These are phyloP conservation scores for Smallanthus sonchifolius DNA, from an alignment of 129 eudicot species.

Conservation along the genomic window DNA sequence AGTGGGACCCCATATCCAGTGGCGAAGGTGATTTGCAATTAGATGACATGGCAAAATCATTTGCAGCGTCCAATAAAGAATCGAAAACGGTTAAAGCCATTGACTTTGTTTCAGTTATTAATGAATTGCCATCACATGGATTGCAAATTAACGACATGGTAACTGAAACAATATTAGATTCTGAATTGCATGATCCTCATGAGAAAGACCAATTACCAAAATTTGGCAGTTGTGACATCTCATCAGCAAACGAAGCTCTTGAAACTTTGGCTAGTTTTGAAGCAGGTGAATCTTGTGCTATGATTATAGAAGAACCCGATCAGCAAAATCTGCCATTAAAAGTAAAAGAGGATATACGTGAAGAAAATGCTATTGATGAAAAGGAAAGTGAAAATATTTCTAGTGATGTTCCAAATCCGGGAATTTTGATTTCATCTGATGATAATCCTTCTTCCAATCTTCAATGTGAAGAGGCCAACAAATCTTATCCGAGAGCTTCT, in stretches of 20 bases:
- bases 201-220: slow-evolving; percentile 22
- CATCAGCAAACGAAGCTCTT: slow-evolving; percentile 10
- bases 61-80: slow-evolving; percentile 39
- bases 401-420: slow-evolving; percentile 18
- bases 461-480: slow-evolving; percentile 21
- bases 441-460: slow-evolving; percentile 17
- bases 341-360: not conserved
- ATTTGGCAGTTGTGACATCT: slow-evolving; percentile 4
- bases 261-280: slow-evolving; percentile 19
- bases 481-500: slow-evolving; percentile 4
- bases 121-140: slow-evolving; percentile 58
- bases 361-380: slow-evolving; percentile 18
- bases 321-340: slow-evolving; percentile 11
- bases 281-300: slow-evolving; percentile 3
- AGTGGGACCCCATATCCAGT: slow-evolving; percentile 95
- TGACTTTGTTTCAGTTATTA: slow-evolving; percentile 45
- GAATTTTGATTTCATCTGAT: slow-evolving; percentile 13
- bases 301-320: slow-evolving; percentile 17
- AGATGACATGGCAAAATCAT: slow-evolving; percentile 79
- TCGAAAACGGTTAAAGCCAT: slow-evolving; percentile 45
- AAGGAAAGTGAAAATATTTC: slow-evolving; percentile 13
- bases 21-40: slow-evolving; percentile 85
- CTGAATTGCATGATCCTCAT: slow-evolving; percentile 12
- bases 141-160: slow-evolving; percentile 46
- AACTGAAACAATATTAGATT: slow-evolving; percentile 26